Conservation (phyloP, 495 filamentous ascomycete species). For the Penicillium cinerascens region DNA sequence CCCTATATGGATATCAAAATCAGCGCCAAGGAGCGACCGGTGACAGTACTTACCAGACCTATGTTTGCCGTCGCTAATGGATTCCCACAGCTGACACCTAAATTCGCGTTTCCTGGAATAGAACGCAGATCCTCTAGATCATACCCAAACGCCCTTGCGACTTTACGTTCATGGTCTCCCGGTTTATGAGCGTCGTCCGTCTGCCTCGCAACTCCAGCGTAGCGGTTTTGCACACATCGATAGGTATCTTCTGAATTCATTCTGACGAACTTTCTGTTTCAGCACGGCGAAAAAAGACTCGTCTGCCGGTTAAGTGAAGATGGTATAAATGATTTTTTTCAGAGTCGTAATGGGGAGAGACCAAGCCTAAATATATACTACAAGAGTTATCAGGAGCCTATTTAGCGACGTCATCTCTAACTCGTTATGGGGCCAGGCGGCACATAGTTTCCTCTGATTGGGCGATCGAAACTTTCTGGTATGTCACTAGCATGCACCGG, state of each 20-base stretch:
- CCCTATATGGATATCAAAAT: conserved; percentile 34
- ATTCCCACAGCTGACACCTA: conserved; percentile 11
- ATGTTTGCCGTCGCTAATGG: conserved; percentile 18
- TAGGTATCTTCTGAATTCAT: conserved; percentile 6
- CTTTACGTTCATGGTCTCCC: conserved; percentile 1
- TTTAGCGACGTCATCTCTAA: not conserved
- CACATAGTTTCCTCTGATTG: not conserved
- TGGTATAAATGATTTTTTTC: too few relatives aligned
- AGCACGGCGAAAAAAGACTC: not conserved
- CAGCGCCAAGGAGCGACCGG: not conserved
- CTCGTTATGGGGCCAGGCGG: not conserved
- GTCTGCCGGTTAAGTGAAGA: not conserved
- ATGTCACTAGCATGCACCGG: not conserved
- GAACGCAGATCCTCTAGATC: conserved; percentile 2
- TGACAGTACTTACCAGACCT: not conserved
- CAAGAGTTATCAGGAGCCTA: not conserved
- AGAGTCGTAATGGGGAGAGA: not conserved
- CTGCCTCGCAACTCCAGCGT: conserved; percentile 3
- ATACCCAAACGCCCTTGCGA: conserved; percentile 6
- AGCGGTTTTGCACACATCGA: conserved; percentile 6
- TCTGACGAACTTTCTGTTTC: not conserved
- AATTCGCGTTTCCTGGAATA: conserved; percentile 5
- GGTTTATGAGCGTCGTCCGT: not conserved
- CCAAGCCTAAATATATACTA: conserved; percentile 1
- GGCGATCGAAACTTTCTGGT: not conserved